Evolutionary conservation across 2,329 filamentous ascomycete species (phyloP).

Genomic region (Alternaria viburni): DNA sequence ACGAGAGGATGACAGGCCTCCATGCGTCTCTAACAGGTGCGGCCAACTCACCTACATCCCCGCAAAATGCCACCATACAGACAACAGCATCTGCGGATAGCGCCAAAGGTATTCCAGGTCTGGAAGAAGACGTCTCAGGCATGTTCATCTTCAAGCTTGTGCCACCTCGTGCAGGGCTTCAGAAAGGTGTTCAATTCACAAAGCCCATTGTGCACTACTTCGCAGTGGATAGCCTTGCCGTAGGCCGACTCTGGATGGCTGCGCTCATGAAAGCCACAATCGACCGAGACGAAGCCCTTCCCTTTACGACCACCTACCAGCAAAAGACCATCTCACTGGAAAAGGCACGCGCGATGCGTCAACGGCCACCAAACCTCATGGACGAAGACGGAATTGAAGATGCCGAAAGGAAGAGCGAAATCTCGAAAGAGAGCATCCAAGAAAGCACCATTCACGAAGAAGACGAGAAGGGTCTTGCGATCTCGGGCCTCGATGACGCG

Average conservation of each 20-base stretch:
- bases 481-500: conserved; percentile 45
- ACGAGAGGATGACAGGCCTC: conserved; percentile 85
- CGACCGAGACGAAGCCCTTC: conserved; percentile 79
- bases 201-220: conserved; percentile 98
- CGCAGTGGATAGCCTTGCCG: conserved; percentile 86
- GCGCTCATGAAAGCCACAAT: conserved; percentile 99
- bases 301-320: conserved; percentile 90
- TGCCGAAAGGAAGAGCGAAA: conserved; percentile 36
- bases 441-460: conserved; percentile 47
- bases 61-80: conserved; percentile 49
- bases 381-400: conserved; percentile 52
- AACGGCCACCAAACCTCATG: conserved; percentile 89
- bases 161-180: conserved; percentile 84
- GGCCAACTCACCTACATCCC: conserved; percentile 69
- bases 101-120: conserved; percentile 35
- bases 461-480: conserved; percentile 48
- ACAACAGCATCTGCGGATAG: conserved; percentile 50
- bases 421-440: conserved; percentile 45
- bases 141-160: conserved; percentile 99
- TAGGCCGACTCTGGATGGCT: conserved; percentile 96
- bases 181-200: conserved; percentile 93
- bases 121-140: conserved; percentile 59
- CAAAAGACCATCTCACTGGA: conserved; percentile 94
- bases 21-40: conserved; percentile 92
- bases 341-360: conserved; percentile 85